Conservation (phyloP, 139 green algal species). For the Chlamydomonas sp. region DNA sequence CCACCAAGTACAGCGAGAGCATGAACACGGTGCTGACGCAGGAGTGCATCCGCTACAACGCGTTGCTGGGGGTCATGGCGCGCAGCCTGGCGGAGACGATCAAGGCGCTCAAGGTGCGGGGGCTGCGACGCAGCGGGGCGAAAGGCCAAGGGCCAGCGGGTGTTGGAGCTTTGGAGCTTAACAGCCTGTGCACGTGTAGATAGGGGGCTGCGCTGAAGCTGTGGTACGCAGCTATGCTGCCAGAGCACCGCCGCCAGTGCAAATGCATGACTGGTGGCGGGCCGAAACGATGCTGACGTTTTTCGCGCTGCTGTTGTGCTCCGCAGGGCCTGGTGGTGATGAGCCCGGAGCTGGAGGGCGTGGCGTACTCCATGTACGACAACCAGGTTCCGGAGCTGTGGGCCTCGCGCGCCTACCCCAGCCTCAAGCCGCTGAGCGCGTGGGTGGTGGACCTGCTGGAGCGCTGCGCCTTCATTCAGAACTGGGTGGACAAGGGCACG, state of each 20-base stretch:
- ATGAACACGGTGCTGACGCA: conserved; percentile 91
- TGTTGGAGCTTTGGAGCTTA: not conserved
- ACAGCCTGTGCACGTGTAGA: no score
- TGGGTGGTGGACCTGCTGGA: conserved; percentile 86
- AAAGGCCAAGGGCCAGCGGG: not conserved
- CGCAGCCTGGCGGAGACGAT: conserved; percentile 55
- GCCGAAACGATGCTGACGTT: not conserved
- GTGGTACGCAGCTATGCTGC: no score
- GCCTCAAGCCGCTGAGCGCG: conserved; percentile 83
- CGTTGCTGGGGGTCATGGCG: conserved; percentile 70
- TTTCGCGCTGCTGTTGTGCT: not conserved
- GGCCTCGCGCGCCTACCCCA: conserved; percentile 85
- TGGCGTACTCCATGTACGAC: conserved; percentile 80
- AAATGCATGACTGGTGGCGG: no score
- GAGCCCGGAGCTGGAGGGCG: conserved; percentile 79
- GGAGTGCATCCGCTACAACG: conserved; percentile 80
- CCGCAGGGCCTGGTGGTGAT: conserved; percentile 74
- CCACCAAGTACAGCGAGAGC: conserved; percentile 83
- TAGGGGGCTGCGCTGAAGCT: no score
- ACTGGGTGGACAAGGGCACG: conserved; percentile 73
- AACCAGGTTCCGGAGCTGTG: conserved; percentile 89
- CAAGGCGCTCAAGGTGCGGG: conserved; percentile 70
- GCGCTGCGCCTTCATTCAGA: conserved; percentile 73
- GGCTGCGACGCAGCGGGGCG: not conserved
- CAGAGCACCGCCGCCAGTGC: no score